These are phyloP conservation scores for Monosporascus sp. DNA, from an alignment of 2,329 filamentous ascomycete genomes.

Conservation along the genomic window DNA sequence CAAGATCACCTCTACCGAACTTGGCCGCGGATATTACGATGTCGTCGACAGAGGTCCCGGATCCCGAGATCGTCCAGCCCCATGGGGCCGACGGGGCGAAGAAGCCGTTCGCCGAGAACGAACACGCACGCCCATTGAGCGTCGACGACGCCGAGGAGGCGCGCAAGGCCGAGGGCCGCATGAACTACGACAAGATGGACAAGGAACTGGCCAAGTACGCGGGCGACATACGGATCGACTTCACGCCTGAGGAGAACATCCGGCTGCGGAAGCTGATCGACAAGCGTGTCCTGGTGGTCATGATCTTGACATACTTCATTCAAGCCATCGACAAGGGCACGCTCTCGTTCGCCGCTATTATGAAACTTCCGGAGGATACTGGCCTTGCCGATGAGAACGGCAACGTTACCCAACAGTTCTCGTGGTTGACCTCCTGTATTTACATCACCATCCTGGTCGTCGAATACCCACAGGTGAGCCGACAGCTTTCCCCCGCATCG, in stretches of 20 bases:
- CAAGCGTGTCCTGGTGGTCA: conserved; percentile 59
- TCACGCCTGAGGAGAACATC: conserved; percentile 54
- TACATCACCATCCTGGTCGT: conserved; percentile 67
- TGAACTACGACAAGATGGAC: conserved; percentile 52
- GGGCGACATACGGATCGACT: conserved; percentile 46
- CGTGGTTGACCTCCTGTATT: conserved; percentile 69
- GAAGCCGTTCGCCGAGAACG: conserved; percentile 24
- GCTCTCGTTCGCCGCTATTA: conserved; percentile 58
- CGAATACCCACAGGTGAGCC: conserved; percentile 58
- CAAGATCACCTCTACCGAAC: neutral
- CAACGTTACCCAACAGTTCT: conserved; percentile 45
- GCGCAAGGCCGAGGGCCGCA: conserved; percentile 36
- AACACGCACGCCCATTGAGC: conserved; percentile 12
- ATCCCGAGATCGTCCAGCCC: conserved; percentile 18
- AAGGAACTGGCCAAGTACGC: conserved; percentile 67
- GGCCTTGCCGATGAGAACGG: conserved; percentile 36
- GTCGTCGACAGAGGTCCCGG: conserved; percentile 20
- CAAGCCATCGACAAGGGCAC: conserved; percentile 66
- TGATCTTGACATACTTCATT: conserved; percentile 70
- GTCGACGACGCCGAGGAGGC: conserved; percentile 34
- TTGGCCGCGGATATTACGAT: conserved; percentile 10
- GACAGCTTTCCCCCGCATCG: neutral
- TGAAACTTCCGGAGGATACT: conserved; percentile 51
- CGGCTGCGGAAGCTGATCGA: conserved; percentile 62
- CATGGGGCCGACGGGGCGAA: conserved; percentile 15